A percentile compares a stretch with the other conserved stretches of the same genome.
These are phyloP conservation scores for Ammopiptanthus mongolicus DNA, from an alignment of 306 rosid genomes.

Conservation along the genomic window DNA sequence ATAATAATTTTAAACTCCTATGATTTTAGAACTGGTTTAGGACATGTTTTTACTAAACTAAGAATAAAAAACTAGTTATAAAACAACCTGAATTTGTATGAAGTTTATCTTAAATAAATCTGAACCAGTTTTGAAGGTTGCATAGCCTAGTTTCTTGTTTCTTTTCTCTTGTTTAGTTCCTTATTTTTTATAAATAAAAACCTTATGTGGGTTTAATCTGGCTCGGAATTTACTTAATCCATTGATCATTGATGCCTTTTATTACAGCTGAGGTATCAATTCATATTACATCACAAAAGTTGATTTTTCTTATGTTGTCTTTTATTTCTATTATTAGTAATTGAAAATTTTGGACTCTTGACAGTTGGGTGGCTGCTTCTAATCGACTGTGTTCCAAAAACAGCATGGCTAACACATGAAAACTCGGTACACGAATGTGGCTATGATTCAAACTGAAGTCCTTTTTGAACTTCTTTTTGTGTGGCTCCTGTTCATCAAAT, in stretches of 20 bases:
- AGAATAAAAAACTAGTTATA: not conserved
- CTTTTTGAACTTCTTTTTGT: not conserved
- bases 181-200: not conserved
- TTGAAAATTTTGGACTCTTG: constrained; percentile 22
- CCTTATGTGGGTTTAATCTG: not conserved
- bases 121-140: not conserved
- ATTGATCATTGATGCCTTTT: not conserved
- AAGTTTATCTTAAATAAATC: not conserved
- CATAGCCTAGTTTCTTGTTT: not conserved
- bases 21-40: too few relatives aligned
- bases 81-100: not conserved
- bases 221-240: not conserved
- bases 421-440: not conserved
- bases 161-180: not conserved
- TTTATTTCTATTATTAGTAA: constrained; percentile 1
- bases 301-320: not conserved
- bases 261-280: not conserved
- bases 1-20: too few relatives aligned
- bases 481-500: constrained; percentile 17
- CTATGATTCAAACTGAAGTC: not conserved
- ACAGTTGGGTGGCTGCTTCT: constrained; percentile 87
- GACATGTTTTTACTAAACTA: not conserved
- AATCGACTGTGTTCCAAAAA: constrained; percentile 29
- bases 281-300: not conserved
- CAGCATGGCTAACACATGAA: not conserved